Percentiles rank a stretch among this genome's conserved stretches.
Evolutionary conservation across 2,329 filamentous ascomycete genomes (phyloP).

Genomic region (Colletotrichum tanaceti): DNA sequence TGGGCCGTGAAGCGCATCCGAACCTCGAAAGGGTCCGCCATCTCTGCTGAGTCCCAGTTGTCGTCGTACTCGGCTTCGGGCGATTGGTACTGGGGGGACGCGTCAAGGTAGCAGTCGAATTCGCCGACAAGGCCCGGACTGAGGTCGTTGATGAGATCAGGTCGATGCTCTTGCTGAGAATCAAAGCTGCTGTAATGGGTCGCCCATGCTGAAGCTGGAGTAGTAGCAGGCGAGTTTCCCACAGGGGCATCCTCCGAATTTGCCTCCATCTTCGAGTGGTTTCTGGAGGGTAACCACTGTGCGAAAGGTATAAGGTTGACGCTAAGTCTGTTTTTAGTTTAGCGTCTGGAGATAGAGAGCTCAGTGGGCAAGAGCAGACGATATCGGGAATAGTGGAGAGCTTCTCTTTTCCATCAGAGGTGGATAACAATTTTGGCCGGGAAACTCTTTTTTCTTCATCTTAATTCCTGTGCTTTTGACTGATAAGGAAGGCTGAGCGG

Average conservation of each 20-base stretch:
- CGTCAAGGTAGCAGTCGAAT: neutral
- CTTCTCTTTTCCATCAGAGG: conserved; percentile 25
- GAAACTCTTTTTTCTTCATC: conserved; percentile 15
- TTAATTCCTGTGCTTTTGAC: neutral
- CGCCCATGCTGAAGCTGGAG: conserved; percentile 1
- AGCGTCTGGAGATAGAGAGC: conserved; percentile 10
- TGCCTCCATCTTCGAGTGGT: neutral
- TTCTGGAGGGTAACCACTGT: neutral
- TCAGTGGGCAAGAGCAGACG: conserved; percentile 30
- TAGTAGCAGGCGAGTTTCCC: conserved; percentile 13
- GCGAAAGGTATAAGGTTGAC: neutral
- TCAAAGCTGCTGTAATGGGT: conserved; percentile 11
- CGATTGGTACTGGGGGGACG: no score
- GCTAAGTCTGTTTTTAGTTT: conserved; percentile 11
- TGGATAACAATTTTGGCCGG: conserved; percentile 30
- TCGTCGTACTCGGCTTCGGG: neutral
- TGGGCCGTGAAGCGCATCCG: conserved; percentile 95
- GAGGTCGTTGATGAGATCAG: conserved; percentile 1
- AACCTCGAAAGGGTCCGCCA: conserved; percentile 93
- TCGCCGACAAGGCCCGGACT: conserved; percentile 1
- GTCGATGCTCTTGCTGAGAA: conserved; percentile 13
- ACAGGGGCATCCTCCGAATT: conserved; percentile 25
- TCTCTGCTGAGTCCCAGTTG: conserved; percentile 45
- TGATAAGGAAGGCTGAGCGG: neutral
- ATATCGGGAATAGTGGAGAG: conserved; percentile 38